phyloP scores from a whole-genome alignment of 129 eudicot genomes.

The Centrapalus pauciflorus region DNA sequence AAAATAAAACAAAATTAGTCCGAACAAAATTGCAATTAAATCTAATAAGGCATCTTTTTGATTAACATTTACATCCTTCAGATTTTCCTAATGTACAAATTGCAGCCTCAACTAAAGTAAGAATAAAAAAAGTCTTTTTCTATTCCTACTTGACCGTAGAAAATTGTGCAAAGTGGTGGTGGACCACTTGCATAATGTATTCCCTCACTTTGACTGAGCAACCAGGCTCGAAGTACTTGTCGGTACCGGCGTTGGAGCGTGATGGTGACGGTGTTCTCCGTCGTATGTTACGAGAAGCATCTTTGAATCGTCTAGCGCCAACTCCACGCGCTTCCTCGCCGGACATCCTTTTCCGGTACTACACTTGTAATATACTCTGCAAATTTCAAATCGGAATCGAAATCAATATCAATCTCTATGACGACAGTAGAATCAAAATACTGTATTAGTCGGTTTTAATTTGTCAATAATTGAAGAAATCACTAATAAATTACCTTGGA shows the following conservation, averaged over 20 bases:
- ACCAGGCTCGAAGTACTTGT: conserved; percentile 7
- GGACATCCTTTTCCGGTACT: conserved; percentile 67
- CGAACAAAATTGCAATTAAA: conserved; percentile 15
- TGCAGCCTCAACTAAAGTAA: conserved; percentile 23
- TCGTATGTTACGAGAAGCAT: conserved; percentile 73
- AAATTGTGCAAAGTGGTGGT: conserved; percentile 19
- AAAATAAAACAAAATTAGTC: neutral
- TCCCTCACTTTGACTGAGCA: conserved; percentile 23
- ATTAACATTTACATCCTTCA: conserved; percentile 16
- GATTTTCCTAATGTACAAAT: conserved; percentile 10
- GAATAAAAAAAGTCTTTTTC: conserved; percentile 3
- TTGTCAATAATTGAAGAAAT: neutral
- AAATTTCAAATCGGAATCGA: neutral
- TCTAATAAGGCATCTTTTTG: conserved; percentile 6
- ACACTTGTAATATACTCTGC: conserved; percentile 84
- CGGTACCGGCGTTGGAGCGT: conserved; percentile 32
- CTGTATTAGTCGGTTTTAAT: neutral
- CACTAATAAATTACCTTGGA: conserved; percentile 45
- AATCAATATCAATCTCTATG: neutral
- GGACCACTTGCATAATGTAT: conserved; percentile 27
- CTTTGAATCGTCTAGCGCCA: conserved; percentile 56
- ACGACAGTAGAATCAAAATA: neutral
- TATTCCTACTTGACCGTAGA: conserved; percentile 20
- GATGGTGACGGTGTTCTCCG: conserved; percentile 71
- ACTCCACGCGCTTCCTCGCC: conserved; percentile 79